Evolutionary conservation across 2,329 filamentous ascomycete species (phyloP), one percentile per base, ranked within the genome.

Genomic region (Diaporthe ilicicola): DNA sequence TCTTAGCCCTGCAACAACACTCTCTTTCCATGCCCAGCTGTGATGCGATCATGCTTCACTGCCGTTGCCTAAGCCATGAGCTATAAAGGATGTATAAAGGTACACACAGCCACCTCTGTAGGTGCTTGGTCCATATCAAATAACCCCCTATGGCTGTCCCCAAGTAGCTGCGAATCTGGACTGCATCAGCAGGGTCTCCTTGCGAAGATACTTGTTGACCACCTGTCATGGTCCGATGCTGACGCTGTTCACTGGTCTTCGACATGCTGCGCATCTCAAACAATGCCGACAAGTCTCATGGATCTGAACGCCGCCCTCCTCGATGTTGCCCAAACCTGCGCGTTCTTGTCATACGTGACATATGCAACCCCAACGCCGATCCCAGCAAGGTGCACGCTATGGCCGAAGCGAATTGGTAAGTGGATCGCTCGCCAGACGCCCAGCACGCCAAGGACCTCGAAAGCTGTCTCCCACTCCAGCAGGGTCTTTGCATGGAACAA

Each of bases 361-460:
- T 78, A 78, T 0, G 75, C 73, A 4, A 72, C 71, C 1, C 76
- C 76, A 3, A 76, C 64, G 0, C 70, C 73, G 15, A 78, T 70
- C 1, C 76, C 76, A 1, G 71, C 70, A 32, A 78, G 50, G 46
- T 78, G 76, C 2, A 74, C 72, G 1, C 73, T 74, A 50, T 77
- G 76, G 15, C 32, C 66, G 9, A 68, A 65, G 4, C 9, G 32
- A 9, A 71, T 54, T 0, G 75, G 74, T 2, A 77, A 46, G 1
- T 71, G 72, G 12, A 78, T 71, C 3, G 70, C 61, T 12, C 59
- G 62, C 70, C 74, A 74, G 13, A 74, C 72, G 7, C 76, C 71
- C 50, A 78, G 70, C 15, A 76, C 61, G 3, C 76, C 76, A 27
- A 76, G 75, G 8, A 70, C 50, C 64, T 78, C 76, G 50, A 77